Conservation (phyloP, 1,139 yeast genomes). For the Chernovozyma sophiae-reginae region DNA sequence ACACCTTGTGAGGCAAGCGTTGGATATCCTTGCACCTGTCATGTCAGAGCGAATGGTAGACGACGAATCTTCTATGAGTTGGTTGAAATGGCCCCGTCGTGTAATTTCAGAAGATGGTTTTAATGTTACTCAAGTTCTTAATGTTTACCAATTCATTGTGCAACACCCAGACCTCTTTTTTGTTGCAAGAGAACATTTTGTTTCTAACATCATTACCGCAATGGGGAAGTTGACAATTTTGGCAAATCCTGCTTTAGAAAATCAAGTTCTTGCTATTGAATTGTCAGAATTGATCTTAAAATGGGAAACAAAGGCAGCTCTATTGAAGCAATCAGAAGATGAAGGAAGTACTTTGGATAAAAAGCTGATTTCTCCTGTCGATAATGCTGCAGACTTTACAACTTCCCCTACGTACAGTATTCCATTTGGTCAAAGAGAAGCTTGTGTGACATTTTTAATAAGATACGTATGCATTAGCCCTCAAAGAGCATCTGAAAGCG, state of each 20-base stretch:
- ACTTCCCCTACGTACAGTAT: slow-evolving; percentile 50
- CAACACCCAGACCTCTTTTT: slow-evolving; percentile 83
- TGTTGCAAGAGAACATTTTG: slow-evolving; percentile 82
- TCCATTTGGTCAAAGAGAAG: slow-evolving; percentile 81
- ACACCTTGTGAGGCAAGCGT: slow-evolving; percentile 77
- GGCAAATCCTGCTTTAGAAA: slow-evolving; percentile 77
- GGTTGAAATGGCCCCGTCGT: slow-evolving; percentile 96
- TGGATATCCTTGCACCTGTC: slow-evolving; percentile 87
- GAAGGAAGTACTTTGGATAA: slow-evolving; percentile 1
- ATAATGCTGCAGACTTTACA: slow-evolving; percentile 27
- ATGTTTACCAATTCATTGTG: slow-evolving; percentile 85
- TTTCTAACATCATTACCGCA: slow-evolving; percentile 87
- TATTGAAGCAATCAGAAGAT: slow-evolving; percentile 6
- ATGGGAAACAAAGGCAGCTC: slow-evolving; percentile 68
- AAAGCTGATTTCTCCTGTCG: slow-evolving; percentile 2
- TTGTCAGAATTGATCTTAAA: slow-evolving; percentile 76
- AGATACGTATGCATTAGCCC: slow-evolving; percentile 86
- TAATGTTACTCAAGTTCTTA: slow-evolving; percentile 76
- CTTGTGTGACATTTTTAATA: slow-evolving; percentile 86
- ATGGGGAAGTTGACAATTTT: slow-evolving; percentile 87
- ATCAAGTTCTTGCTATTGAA: slow-evolving; percentile 83
- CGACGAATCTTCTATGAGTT: slow-evolving; percentile 57
- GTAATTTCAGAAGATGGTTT: slow-evolving; percentile 89
- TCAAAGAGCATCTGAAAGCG: slow-evolving; percentile 80
- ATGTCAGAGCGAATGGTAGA: slow-evolving; percentile 65